Evolutionary conservation across 2,329 filamentous ascomycete genomes (phyloP), one percentile per base, ranked within the genome.

Genomic region (Fusarium abutilonis): DNA sequence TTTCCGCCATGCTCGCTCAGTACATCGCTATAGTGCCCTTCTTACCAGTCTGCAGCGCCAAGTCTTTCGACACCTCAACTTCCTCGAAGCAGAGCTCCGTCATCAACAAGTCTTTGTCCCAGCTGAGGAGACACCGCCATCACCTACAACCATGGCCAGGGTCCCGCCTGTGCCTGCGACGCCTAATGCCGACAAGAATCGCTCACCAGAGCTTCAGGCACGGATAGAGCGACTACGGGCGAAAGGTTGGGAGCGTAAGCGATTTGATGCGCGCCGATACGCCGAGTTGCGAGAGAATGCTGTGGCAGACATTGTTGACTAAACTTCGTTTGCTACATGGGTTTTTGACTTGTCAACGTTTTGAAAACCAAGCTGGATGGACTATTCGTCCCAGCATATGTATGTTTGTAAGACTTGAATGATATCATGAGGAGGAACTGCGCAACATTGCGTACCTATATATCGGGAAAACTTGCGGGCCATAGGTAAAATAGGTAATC

Each of bases 181-280:
- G 47, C 19, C 55, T 9, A 60, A 49, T 35, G 21, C 74, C 38
- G 77, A 78, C 23, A 77, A 79, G 49, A 63, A 75, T 50, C 75
- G 76, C 15, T 64, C 67, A 2, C 66, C 77, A 15, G 81, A 84
- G 31, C 73, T 84, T 3, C 76, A 78, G 55, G 77, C 80, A 7
- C 79, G 84, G 21, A 86, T 87, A 62, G 82, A 84, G 72, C 77
- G 80, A 9, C 73, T 87, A 10, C 79, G 83, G 17, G 79, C 79
- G n/a, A 77, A 68, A 45, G 83, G 83, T 3, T 87, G 85, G 84
- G 79, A 79, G 67, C 75, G 85, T 26, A 80, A 80, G 63, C 79
- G 84, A 19, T 87, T 87, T 63, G 81, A 87, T 59, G 74, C 75
- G 6, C 72, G 75, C 40, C 77, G 82, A 34, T 87, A 87, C 67